Conservation (phyloP, 2,329 filamentous ascomycete genomes). For the Mycosphaerella sp. region DNA sequence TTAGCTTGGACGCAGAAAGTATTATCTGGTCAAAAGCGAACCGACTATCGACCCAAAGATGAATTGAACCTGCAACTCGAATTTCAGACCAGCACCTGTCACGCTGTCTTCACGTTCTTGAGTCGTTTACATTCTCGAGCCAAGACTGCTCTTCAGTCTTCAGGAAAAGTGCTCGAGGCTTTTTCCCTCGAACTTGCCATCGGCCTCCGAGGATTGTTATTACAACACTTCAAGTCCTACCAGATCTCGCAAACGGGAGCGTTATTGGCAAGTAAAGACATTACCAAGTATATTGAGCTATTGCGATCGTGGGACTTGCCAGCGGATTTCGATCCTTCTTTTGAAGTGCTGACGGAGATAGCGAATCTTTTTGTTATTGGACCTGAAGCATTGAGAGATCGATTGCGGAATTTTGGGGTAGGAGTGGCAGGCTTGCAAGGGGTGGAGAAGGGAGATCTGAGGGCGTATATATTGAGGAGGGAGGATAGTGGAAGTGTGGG, state of each 20-base stretch:
- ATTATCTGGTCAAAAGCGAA: constrained; percentile 72
- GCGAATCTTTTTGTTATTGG: constrained; percentile 94
- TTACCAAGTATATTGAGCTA: constrained; percentile 84
- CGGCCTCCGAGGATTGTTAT: constrained; percentile 67
- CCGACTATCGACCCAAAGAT: constrained; percentile 83
- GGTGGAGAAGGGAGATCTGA: constrained; percentile 53
- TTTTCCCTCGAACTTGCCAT: constrained; percentile 80
- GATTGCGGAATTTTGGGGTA: constrained; percentile 40
- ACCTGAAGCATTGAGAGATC: constrained; percentile 47
- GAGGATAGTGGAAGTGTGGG: constrained; percentile 77
- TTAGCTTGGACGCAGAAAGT: constrained; percentile 69
- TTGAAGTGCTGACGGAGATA: constrained; percentile 87
- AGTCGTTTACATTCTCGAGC: constrained; percentile 55
- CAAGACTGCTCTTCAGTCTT: constrained; percentile 55
- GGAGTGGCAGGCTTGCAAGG: constrained; percentile 34
- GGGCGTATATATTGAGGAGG: constrained; percentile 74
- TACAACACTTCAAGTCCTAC: constrained; percentile 94
- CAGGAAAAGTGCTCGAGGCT: constrained; percentile 74
- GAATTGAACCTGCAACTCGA: constrained; percentile 63
- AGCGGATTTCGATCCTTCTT: constrained; percentile 48
- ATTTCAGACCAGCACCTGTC: constrained; percentile 80
- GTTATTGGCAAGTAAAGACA: constrained; percentile 92
- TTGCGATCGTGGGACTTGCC: constrained; percentile 71
- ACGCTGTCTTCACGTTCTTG: constrained; percentile 74
- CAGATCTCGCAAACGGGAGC: constrained; percentile 87